Conservation (phyloP, 352 stramenopile species). For the Globisporangium iwayamae region DNA sequence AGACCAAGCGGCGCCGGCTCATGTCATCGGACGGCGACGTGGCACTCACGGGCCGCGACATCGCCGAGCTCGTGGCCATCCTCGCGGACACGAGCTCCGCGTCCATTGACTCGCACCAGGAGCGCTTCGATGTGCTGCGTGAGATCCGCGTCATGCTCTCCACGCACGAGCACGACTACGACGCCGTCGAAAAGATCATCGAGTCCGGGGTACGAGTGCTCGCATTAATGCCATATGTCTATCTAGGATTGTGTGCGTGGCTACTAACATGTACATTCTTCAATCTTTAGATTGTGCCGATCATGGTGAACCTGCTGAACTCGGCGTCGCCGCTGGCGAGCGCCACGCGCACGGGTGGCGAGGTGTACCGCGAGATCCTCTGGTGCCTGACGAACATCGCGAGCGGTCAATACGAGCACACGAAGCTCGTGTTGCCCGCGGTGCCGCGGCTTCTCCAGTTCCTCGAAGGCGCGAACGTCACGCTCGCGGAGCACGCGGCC, state of each 20-base stretch:
- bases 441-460: slow-evolving; percentile 74
- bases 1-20: slow-evolving; percentile 68
- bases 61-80: slow-evolving; percentile 47
- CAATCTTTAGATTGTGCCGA: slow-evolving; percentile 50
- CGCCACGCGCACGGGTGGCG: slow-evolving; percentile 52
- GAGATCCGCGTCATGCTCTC: slow-evolving; percentile 65
- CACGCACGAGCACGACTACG: slow-evolving; percentile 63
- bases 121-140: slow-evolving; percentile 65
- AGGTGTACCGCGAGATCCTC: slow-evolving; percentile 75
- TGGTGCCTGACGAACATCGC: slow-evolving; percentile 86
- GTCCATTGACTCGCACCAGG: slow-evolving; percentile 41
- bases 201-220: slow-evolving; percentile 56
- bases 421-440: slow-evolving; percentile 72
- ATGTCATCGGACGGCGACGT: slow-evolving; percentile 44
- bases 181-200: slow-evolving; percentile 68
- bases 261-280: background rate
- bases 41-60: slow-evolving; percentile 46
- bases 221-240: background rate
- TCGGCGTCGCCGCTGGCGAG: slow-evolving; percentile 60
- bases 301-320: slow-evolving; percentile 66
- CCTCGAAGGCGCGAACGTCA: slow-evolving; percentile 47
- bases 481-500: slow-evolving; percentile 69
- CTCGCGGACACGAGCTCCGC: slow-evolving; percentile 36
- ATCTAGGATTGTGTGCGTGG: background rate
- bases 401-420: slow-evolving; percentile 81